These are phyloP conservation scores for Monilinia vaccinii-corymbosi DNA, from an alignment of 2,329 filamentous ascomycete genomes.

Conservation along the genomic window DNA sequence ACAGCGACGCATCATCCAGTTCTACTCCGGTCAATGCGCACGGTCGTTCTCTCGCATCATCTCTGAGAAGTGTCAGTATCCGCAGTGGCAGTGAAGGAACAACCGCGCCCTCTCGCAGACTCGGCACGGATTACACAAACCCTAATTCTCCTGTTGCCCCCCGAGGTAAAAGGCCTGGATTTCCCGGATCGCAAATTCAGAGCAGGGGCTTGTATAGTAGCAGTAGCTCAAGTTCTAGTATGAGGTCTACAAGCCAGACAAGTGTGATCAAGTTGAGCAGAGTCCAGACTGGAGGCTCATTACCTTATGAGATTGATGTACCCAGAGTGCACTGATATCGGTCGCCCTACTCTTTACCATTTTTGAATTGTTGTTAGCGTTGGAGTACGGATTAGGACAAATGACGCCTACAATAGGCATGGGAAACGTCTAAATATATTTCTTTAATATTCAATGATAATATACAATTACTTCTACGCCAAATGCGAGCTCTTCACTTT, in stretches of 20 bases:
- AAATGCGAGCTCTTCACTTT: background rate
- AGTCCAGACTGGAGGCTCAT: conserved; percentile 17
- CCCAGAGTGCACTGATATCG: conserved; percentile 14
- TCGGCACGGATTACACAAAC: conserved; percentile 11
- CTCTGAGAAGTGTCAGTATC: conserved; percentile 15
- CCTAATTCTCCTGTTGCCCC: conserved; percentile 22
- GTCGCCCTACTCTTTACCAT: background rate
- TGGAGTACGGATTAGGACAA: conserved; percentile 17
- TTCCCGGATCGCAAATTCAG: conserved; percentile 20
- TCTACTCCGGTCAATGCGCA: conserved; percentile 15
- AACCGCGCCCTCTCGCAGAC: conserved; percentile 20
- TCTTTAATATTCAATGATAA: conserved; percentile 11
- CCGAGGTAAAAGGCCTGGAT: conserved; percentile 14
- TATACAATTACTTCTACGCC: conserved; percentile 2
- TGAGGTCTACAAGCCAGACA: conserved; percentile 22
- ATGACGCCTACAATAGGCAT: background rate
- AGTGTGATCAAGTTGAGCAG: conserved; percentile 26
- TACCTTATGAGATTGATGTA: conserved; percentile 25
- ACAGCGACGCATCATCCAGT: conserved; percentile 21
- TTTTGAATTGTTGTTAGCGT: conserved; percentile 19
- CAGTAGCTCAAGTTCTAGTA: conserved; percentile 17
- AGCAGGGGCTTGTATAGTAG: conserved; percentile 19
- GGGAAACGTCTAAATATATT: conserved; percentile 2
- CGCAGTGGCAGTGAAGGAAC: conserved; percentile 25
- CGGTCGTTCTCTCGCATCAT: conserved; percentile 24